Percentiles rank a stretch among this genome's conserved stretches.
phyloP scores from a whole-genome alignment of 225 moss, liverwort and hornwort species.

The Bryoerythrophyllum caledonicum region DNA sequence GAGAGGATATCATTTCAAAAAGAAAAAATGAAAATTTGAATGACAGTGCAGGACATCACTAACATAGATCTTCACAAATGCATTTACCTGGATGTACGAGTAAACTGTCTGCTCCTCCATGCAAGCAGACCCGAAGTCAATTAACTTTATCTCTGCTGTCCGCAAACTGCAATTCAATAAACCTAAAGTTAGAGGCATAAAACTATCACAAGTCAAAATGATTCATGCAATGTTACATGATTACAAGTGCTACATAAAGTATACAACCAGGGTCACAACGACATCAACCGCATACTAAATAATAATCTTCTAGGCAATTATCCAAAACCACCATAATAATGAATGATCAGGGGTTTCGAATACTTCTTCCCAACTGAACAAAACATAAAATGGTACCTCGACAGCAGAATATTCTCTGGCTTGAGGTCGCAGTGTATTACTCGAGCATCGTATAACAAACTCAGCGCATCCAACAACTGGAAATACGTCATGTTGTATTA shows the following conservation, averaged over 20 bases:
- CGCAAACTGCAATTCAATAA: slow-evolving; percentile 25
- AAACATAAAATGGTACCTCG: slow-evolving; percentile 30
- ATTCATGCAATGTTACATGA: not conserved
- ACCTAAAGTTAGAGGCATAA: not conserved
- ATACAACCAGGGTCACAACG: not conserved
- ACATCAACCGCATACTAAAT: not conserved
- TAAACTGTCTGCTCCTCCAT: slow-evolving; percentile 76
- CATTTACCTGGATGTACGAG: slow-evolving; percentile 65
- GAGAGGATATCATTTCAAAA: not conserved
- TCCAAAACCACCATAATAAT: not conserved
- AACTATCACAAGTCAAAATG: not conserved
- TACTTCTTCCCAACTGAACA: not conserved
- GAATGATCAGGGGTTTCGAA: not conserved
- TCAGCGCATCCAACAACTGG: slow-evolving; percentile 70
- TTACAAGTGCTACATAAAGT: slow-evolving; percentile 10
- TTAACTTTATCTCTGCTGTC: slow-evolving; percentile 67
- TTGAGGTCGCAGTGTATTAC: slow-evolving; percentile 86
- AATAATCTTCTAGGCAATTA: not conserved
- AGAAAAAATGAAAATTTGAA: not conserved
- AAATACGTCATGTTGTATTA: not conserved
- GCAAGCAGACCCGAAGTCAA: slow-evolving; percentile 90
- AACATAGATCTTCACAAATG: not conserved
- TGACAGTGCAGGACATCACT: not conserved
- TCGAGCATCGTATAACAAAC: slow-evolving; percentile 58
- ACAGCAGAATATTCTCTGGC: slow-evolving; percentile 76